These are phyloP conservation scores for Niveomyces coronatus DNA, from an alignment of 2,329 filamentous ascomycete species.

Conservation along the genomic window DNA sequence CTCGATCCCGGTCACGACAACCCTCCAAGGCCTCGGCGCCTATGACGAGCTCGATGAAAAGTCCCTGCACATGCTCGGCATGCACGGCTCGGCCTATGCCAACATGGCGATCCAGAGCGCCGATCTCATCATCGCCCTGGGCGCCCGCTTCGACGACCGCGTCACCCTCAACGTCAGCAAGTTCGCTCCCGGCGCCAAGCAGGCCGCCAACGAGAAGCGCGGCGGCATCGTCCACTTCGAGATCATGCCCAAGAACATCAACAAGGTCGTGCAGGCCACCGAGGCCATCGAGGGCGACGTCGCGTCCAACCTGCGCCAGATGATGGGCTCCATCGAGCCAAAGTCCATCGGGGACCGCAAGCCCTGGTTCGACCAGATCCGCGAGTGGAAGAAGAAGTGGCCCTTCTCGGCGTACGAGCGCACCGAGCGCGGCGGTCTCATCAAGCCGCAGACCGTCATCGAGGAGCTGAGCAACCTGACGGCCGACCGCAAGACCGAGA, in stretches of 20 bases:
- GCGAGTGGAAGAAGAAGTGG: conserved; percentile 84
- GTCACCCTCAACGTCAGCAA: conserved; percentile 73
- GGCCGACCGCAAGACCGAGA: conserved; percentile 67
- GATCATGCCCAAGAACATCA: conserved; percentile 99
- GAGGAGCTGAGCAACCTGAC: conserved; percentile 83
- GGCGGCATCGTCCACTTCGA: conserved; percentile 97
- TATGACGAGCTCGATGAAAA: conserved; percentile 92
- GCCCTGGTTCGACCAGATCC: conserved; percentile 86
- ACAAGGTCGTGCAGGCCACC: conserved; percentile 95
- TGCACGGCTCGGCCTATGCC: conserved; percentile 95
- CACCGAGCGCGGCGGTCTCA: conserved; percentile 62
- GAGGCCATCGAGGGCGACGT: conserved; percentile 94
- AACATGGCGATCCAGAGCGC: conserved; percentile 98
- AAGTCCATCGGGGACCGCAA: conserved; percentile 55
- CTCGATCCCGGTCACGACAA: conserved; percentile 89
- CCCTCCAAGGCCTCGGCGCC: conserved; percentile 82
- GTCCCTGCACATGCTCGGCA: conserved; percentile 94
- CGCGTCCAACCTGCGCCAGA: conserved; percentile 60
- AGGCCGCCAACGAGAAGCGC: conserved; percentile 71
- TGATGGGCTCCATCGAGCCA: conserved; percentile 61
- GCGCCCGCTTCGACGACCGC: conserved; percentile 91
- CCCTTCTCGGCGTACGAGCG: conserved; percentile 74
- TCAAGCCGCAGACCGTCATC: conserved; percentile 92
- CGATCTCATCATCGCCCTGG: conserved; percentile 89
- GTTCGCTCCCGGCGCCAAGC: conserved; percentile 82